Evolutionary conservation across 106 monocot genomes (phyloP).

Genomic region (Acorus gramineus): DNA sequence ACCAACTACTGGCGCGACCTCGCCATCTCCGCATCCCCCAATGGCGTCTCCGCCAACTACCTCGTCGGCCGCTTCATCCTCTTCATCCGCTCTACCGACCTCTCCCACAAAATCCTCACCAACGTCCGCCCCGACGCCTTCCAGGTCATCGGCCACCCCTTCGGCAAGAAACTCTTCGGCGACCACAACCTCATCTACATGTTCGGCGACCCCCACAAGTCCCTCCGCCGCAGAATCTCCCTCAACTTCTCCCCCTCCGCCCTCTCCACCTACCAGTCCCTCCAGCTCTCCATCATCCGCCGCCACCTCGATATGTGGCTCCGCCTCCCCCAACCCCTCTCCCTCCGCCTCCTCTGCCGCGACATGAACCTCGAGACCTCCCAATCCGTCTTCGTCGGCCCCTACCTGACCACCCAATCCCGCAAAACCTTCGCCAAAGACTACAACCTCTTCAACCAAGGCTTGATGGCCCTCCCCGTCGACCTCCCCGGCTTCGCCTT

Average conservation of each 20-base stretch:
- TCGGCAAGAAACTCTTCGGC: conserved; percentile 89
- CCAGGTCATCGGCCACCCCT: conserved; percentile 89
- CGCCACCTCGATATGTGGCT: conserved; percentile 55
- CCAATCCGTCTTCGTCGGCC: too few relatives aligned
- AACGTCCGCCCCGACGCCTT: conserved; percentile 94
- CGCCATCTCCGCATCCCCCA: conserved; percentile 34
- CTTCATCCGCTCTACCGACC: conserved; percentile 73
- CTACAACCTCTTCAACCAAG: too few relatives aligned
- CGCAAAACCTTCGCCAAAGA: too few relatives aligned
- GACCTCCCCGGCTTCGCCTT: too few relatives aligned
- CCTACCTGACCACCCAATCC: too few relatives aligned
- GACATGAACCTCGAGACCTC: too few relatives aligned
- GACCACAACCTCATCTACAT: conserved; percentile 98
- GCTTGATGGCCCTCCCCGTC: too few relatives aligned
- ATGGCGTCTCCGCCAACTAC: conserved; percentile 63
- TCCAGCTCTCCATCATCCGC: conserved; percentile 73
- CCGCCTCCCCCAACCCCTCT: background rate
- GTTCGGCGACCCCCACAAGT: conserved; percentile 79
- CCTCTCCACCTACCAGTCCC: conserved; percentile 51
- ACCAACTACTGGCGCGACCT: conserved; percentile 64
- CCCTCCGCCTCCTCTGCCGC: too few relatives aligned
- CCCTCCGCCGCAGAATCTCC: conserved; percentile 70
- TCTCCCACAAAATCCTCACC: conserved; percentile 78
- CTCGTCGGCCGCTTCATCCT: conserved; percentile 80
- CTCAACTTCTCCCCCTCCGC: conserved; percentile 82